Evolutionary conservation across 2,329 filamentous ascomycete species (phyloP).

Genomic region (Aureobasidium sp.): DNA sequence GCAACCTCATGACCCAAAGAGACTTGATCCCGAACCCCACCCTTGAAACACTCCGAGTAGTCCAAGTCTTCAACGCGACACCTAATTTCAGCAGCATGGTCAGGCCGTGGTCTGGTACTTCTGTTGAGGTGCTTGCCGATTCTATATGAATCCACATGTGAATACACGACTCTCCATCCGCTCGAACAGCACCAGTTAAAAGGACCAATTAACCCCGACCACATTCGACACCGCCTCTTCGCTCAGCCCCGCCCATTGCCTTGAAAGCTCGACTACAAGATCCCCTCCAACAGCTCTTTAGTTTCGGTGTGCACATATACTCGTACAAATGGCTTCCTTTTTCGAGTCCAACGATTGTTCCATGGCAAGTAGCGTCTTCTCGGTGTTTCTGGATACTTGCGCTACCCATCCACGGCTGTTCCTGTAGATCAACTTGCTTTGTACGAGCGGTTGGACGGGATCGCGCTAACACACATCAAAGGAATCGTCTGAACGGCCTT

Average conservation of each 20-base stretch:
- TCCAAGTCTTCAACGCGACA: slow-evolving; percentile 8
- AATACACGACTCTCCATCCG: neutral
- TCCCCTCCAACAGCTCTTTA: neutral
- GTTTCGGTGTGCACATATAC: neutral
- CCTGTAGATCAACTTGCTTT: slow-evolving; percentile 5
- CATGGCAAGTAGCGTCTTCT: slow-evolving; percentile 6
- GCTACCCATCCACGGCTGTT: slow-evolving; percentile 11
- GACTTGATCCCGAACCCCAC: slow-evolving; percentile 8
- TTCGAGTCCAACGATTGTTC: neutral
- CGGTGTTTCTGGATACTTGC: slow-evolving; percentile 1
- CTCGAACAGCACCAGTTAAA: slow-evolving; percentile 1
- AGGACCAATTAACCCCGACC: slow-evolving; percentile 8
- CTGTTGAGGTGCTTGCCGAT: slow-evolving; percentile 7
- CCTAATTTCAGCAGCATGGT: slow-evolving; percentile 6
- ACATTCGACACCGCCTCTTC: slow-evolving; percentile 9
- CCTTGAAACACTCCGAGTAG: slow-evolving; percentile 10
- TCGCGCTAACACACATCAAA: slow-evolving; percentile 6
- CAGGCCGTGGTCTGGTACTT: slow-evolving; percentile 5
- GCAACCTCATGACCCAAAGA: slow-evolving; percentile 14
- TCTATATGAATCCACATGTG: slow-evolving; percentile 1
- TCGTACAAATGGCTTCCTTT: slow-evolving; percentile 8
- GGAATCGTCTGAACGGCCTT: neutral
- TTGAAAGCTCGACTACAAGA: neutral
- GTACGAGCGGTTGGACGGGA: neutral
- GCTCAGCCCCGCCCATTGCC: slow-evolving; percentile 1